phyloP scores from a whole-genome alignment of 371 early-diverging fungal species.

The Thermomucor indicae-seudaticae region DNA sequence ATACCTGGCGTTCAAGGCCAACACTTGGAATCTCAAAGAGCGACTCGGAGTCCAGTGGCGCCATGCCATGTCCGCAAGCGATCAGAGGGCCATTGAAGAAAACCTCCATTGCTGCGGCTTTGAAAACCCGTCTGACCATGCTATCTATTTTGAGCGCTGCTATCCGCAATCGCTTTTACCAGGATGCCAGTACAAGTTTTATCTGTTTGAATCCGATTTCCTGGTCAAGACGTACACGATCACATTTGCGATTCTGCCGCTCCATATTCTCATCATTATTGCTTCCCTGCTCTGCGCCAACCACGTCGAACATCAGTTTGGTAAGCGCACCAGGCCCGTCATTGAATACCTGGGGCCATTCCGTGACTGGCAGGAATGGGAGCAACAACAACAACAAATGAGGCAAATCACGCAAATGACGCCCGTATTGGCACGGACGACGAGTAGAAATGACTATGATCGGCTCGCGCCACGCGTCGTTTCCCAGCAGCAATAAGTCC shows the following conservation, averaged over 20 bases:
- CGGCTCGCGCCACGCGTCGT: too few relatives aligned
- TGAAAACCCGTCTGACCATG: conserved; percentile 31
- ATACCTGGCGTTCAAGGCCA: conserved; percentile 20
- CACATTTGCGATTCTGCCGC: conserved; percentile 17
- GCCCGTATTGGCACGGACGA: background rate
- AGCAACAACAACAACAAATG: conserved; percentile 1
- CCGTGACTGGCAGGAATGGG: conserved; percentile 15
- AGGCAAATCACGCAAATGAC: background rate
- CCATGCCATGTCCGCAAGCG: conserved; percentile 6
- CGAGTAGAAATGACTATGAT: too few relatives aligned
- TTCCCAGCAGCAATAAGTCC: too few relatives aligned
- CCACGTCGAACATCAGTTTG: conserved; percentile 18
- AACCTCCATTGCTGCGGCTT: conserved; percentile 31
- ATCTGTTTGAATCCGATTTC: conserved; percentile 17
- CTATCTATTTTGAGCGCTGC: conserved; percentile 18
- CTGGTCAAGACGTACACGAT: conserved; percentile 13
- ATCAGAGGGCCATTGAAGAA: conserved; percentile 11
- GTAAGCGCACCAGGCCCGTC: conserved; percentile 9
- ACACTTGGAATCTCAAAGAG: conserved; percentile 23
- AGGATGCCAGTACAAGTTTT: conserved; percentile 29
- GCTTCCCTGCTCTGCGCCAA: conserved; percentile 18
- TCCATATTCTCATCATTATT: conserved; percentile 19
- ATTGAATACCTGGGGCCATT: conserved; percentile 17
- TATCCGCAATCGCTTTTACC: conserved; percentile 25
- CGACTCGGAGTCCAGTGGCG: conserved; percentile 27